Base-by-base conservation (phyloP, 2,329 filamentous ascomycete species). In the Chrysoporthe cubensis region DNA sequence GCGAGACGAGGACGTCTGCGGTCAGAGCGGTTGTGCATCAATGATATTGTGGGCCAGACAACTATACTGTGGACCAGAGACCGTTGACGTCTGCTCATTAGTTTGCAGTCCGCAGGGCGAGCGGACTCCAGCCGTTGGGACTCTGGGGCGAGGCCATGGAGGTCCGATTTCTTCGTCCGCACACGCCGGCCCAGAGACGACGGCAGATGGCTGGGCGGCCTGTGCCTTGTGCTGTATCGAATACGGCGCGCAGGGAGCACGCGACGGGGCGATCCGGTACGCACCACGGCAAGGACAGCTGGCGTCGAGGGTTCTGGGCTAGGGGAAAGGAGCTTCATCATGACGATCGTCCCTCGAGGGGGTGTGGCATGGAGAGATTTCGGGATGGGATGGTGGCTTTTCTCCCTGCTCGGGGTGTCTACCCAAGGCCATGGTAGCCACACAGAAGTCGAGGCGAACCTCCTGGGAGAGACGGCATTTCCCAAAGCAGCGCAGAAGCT, bases 381-480 rank as follows among this genome's bases (percentile, higher is more conserved):
- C 11, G 42, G 37, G 57, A 60, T 43, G 57, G 57, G 21, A 60
- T 60, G 57, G 40, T 34, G 56, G 34, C 34, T n/a, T 21, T 37
- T 11, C 56, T 58, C 56, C 56, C 56, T 58, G 56, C 34, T 43
- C 57, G 42, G 57, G 40, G n/a, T 44, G 26, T n/a, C n/a, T 43
- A 43, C 59, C 59, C 59, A 48, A 44, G 43, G 59, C 21, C 59
- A 61, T 8, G 59, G 59, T 61, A 61, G 42, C 43, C 59, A 48
- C 59, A 48, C 42, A 61, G 42, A 61, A 32, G 42, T 5, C 42
- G 13, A 44, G n/a, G 59, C 59, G 43, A 18, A 18, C 59, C 42
- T 46, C 42, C 59, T 46, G 44, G 13, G 59, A 32, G 26, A 46
- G 59, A 46, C 59, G 59, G 42, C 42, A 61, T 32, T 46, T 61